A percentile compares a stretch with the other conserved stretches of the same genome.
These are phyloP conservation scores for Rutidosis leptorrhynchoides DNA, from an alignment of 129 eudicot genomes.

Conservation along the genomic window DNA sequence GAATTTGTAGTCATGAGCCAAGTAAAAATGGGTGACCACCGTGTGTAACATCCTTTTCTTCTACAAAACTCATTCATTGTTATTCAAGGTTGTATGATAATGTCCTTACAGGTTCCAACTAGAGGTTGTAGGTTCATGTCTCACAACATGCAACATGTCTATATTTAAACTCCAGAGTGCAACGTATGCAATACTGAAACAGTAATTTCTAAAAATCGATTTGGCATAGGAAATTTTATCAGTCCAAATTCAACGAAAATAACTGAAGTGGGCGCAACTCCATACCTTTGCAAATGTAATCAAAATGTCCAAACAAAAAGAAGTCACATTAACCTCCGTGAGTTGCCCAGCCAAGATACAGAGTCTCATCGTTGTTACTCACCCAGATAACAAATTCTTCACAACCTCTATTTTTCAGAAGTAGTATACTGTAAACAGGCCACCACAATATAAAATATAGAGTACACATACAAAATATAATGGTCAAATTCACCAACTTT, in stretches of 20 bases:
- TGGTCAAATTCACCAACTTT: neutral
- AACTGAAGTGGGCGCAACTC: slow-evolving; percentile 29
- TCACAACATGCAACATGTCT: too few relatives aligned
- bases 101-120: neutral
- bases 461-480: too few relatives aligned
- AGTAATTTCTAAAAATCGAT: too few relatives aligned
- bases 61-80: slow-evolving; percentile 4
- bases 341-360: slow-evolving; percentile 44
- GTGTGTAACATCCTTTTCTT: neutral
- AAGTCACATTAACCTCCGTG: neutral
- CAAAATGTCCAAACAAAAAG: neutral
- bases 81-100: neutral
- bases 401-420: too few relatives aligned
- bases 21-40: slow-evolving; percentile 6
- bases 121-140: neutral
- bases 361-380: too few relatives aligned
- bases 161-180: too few relatives aligned
- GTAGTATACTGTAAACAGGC: neutral
- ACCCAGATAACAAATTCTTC: too few relatives aligned
- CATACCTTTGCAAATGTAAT: slow-evolving; percentile 7
- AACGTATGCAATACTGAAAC: too few relatives aligned
- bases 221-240: too few relatives aligned
- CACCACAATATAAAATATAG: too few relatives aligned
- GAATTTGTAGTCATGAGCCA: slow-evolving; percentile 6
- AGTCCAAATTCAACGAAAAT: too few relatives aligned